Base-by-base conservation (phyloP, 441 rosid genomes). In the Erodium moschatum region DNA sequence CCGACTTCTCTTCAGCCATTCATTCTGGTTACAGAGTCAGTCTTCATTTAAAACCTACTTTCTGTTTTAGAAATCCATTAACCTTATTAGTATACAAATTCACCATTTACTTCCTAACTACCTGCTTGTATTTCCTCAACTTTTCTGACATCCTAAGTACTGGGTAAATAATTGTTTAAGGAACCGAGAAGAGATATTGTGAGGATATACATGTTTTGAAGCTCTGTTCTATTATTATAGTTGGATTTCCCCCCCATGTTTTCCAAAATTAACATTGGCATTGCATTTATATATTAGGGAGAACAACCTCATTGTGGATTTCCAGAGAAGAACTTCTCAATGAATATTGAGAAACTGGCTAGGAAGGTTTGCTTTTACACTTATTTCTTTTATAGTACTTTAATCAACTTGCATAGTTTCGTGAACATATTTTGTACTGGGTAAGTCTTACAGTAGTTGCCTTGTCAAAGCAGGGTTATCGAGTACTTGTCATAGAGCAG, bases 291-390 rank as follows among this genome's bases (percentile, higher is more conserved):
- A 79, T 66, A 66, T n/a, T 60, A 95, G 99, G 99, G 99, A 69
- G 99, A 89, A 62, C 99, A 95, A 79, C 99, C 99, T 65, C 99
- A 95, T 74, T 95, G 99, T 86, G 99, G 99, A 70, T 95, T 95
- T 85, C 99, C 99, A 3, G 99, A 95, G 86, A 90, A 73, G 77
- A 95, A 92, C 82, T 95, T 90, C 78, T 83, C 95, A 35, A 77
- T 89, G 84, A 87, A 95, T 78, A 81, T 85, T 31, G 97, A 92
- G 85, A 95, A 92, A 83, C 81, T 95, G 81, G 97, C 96, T 66
- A 78, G 84, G 80, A 95, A 95, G 97, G 97, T 94, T 78, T 27
- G 85, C 69, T 19, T 21, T 56, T 61, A 33, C 69, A 40, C 10
- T 20, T 54, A 69, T 75, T 68, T 74, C 62, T 70, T 65, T 12